Evolutionary conservation across 352 stramenopile species (phyloP).

Genomic region (Phytophthora pini): DNA sequence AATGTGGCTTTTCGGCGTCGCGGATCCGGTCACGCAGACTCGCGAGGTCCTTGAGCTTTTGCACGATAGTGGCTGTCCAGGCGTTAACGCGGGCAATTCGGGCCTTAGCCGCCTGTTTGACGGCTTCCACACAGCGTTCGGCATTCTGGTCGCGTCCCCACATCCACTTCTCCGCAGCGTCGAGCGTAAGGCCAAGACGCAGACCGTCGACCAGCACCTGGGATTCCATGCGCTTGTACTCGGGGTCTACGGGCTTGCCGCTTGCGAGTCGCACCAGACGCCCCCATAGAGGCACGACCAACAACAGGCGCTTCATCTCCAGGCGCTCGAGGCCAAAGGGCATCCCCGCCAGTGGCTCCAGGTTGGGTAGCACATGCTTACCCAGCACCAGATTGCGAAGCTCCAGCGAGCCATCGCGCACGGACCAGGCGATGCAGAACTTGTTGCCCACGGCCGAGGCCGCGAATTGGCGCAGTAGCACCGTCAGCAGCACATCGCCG

Average conservation of each 20-base stretch:
- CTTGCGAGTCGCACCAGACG: constrained; percentile 33
- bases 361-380: constrained; percentile 46
- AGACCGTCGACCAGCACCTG: constrained; percentile 62
- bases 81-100: constrained; percentile 58
- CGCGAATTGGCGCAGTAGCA: constrained; percentile 54
- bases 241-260: constrained; percentile 13
- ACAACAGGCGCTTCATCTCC: constrained; percentile 54
- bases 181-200: constrained; percentile 59
- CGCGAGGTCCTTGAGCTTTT: constrained; percentile 73
- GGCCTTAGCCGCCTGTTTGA: constrained; percentile 58
- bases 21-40: constrained; percentile 39
- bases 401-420: constrained; percentile 65
- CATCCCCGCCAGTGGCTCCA: constrained; percentile 66
- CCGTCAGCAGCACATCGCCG: constrained; percentile 71
- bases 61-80: constrained; percentile 62
- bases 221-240: constrained; percentile 43
- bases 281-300: constrained; percentile 63
- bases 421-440: constrained; percentile 68
- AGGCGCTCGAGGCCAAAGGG: constrained; percentile 73
- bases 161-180: constrained; percentile 82
- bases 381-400: constrained; percentile 63
- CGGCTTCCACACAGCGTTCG: constrained; percentile 53
- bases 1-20: constrained; percentile 34
- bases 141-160: constrained; percentile 73
- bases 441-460: constrained; percentile 54